Conservation (phyloP, 1,139 yeast genomes). For the Dujonia santamariae region DNA sequence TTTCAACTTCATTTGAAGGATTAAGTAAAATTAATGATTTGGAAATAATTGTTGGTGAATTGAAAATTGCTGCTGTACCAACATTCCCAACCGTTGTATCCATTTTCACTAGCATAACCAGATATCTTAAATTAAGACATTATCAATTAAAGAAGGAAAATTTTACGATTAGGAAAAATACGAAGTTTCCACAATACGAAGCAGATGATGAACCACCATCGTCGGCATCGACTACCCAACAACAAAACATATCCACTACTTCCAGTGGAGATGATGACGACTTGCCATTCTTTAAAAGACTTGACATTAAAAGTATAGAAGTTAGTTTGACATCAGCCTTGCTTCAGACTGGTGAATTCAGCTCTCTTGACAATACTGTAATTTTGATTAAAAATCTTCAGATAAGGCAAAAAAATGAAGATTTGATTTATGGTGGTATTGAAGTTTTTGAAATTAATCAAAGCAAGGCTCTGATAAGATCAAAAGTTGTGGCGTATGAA, state of each 20-base stretch:
- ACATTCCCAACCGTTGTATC: conserved; percentile 32
- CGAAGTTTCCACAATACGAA: conserved; percentile 31
- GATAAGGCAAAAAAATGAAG: conserved; percentile 41
- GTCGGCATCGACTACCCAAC: conserved; percentile 8
- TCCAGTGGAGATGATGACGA: conserved; percentile 19
- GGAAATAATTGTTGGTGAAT: conserved; percentile 40
- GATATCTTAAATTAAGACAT: conserved; percentile 28
- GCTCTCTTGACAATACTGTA: conserved; percentile 23
- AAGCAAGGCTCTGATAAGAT: conserved; percentile 14
- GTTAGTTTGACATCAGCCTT: conserved; percentile 48
- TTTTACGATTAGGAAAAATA: conserved; percentile 9
- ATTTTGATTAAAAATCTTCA: conserved; percentile 28
- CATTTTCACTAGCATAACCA: conserved; percentile 29
- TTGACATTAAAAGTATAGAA: conserved; percentile 31
- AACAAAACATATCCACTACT: conserved; percentile 9
- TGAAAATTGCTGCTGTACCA: conserved; percentile 43
- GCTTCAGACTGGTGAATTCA: conserved; percentile 34
- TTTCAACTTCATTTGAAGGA: conserved; percentile 47
- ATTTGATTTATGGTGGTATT: conserved; percentile 47
- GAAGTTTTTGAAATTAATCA: conserved; percentile 26
- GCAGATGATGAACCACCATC: conserved; percentile 14
- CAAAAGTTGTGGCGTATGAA: conserved; percentile 20
- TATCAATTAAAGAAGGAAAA: conserved; percentile 28
- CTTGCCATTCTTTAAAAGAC: conserved; percentile 25
- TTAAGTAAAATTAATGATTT: conserved; percentile 47